Percentiles rank a stretch among this genome's conserved stretches.
Conservation (phyloP, 176 grass and related monocot species). For the Echinochloa phyllopogon region DNA sequence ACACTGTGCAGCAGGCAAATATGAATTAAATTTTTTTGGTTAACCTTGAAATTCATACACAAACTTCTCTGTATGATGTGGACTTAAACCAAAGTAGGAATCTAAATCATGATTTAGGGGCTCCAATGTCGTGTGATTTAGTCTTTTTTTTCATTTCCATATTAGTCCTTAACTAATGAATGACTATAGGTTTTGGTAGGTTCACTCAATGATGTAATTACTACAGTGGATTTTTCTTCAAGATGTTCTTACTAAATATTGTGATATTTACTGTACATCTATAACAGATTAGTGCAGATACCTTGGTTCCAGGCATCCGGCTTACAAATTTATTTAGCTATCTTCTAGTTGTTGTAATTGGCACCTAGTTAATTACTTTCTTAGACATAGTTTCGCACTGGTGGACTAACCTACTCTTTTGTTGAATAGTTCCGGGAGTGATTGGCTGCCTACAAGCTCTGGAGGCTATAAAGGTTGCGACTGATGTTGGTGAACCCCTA, state of each 20-base stretch:
- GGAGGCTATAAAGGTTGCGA: constrained; percentile 91
- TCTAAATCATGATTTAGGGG: background rate
- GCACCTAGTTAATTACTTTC: background rate
- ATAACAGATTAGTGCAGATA: background rate
- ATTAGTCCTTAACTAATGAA: background rate
- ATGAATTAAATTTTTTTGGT: constrained; percentile 10
- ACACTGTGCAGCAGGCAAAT: background rate
- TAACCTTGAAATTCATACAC: background rate
- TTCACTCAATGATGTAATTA: background rate
- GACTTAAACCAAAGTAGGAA: background rate
- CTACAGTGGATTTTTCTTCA: background rate
- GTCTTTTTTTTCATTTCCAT: constrained; percentile 23
- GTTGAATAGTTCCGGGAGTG: constrained; percentile 78
- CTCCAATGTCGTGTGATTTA: background rate
- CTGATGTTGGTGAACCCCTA: constrained; percentile 85
- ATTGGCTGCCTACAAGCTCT: constrained; percentile 98
- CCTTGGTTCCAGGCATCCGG: background rate
- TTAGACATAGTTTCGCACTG: constrained; percentile 25
- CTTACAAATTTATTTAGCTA: constrained; percentile 3
- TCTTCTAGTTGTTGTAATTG: background rate
- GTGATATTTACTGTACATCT: background rate
- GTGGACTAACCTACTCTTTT: constrained; percentile 36
- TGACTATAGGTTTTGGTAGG: constrained; percentile 11
- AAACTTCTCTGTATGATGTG: constrained; percentile 2
- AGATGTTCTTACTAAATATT: background rate